Conservation (phyloP, 345 rosid genomes). For the Nasturtium officinale region DNA sequence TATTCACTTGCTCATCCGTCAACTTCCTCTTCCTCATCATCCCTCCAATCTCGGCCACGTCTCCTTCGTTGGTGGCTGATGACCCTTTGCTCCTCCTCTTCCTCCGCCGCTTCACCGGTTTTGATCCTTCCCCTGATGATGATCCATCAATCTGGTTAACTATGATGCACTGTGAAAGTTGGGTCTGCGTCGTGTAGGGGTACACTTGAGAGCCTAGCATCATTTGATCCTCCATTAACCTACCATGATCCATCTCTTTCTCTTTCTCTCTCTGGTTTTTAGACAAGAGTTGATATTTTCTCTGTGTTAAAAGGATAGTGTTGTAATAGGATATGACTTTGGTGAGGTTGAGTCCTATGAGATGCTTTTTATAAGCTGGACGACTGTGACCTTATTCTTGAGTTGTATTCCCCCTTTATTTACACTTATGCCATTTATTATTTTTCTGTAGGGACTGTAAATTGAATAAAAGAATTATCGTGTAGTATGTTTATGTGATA, state of each 20-base stretch:
- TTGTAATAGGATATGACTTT: constrained; percentile 31
- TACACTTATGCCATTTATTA: constrained; percentile 22
- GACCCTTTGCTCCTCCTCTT: constrained; percentile 58
- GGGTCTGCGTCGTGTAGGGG: constrained; percentile 20
- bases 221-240: constrained; percentile 27
- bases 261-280: constrained; percentile 13
- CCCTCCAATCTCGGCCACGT: constrained; percentile 28
- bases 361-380: constrained; percentile 42
- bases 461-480: constrained; percentile 1
- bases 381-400: constrained; percentile 24
- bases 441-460: background rate
- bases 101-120: constrained; percentile 54
- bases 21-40: constrained; percentile 72
- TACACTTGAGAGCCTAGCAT: constrained; percentile 31
- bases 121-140: constrained; percentile 49
- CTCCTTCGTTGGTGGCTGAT: constrained; percentile 37
- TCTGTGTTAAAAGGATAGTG: constrained; percentile 35
- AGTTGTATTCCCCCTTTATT: constrained; percentile 1
- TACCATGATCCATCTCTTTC: constrained; percentile 7
- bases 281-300: constrained; percentile 37
- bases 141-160: constrained; percentile 36
- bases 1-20: constrained; percentile 59
- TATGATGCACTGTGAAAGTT: constrained; percentile 25
- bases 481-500: constrained; percentile 8
- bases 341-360: constrained; percentile 34